phyloP scores from a whole-genome alignment of 495 filamentous ascomycete species.

The Penicillium odoratum region DNA sequence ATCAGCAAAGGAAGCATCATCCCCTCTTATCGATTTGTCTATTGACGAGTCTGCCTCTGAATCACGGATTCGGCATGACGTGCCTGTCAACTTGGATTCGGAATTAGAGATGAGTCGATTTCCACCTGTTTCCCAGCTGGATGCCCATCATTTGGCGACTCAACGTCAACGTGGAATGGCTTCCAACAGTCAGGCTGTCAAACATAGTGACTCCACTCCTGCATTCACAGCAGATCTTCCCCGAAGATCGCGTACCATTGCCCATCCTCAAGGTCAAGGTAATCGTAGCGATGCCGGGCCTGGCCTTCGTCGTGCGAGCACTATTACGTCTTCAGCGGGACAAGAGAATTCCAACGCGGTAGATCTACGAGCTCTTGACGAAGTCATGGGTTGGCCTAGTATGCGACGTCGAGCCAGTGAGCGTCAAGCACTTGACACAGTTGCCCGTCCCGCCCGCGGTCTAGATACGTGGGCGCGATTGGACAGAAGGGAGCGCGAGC shows the following conservation, averaged over 20 bases:
- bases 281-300: not conserved
- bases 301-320: conserved; percentile 29
- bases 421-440: conserved; percentile 17
- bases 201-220: not conserved
- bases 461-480: conserved; percentile 23
- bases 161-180: conserved; percentile 13
- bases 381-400: not conserved
- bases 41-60: conserved; percentile 14
- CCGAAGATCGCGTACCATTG: conserved; percentile 7
- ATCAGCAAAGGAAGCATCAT: not conserved
- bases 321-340: conserved; percentile 18
- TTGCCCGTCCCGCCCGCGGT: not conserved
- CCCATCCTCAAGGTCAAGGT: not conserved
- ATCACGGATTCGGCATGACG: not conserved
- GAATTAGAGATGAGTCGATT: conserved; percentile 37
- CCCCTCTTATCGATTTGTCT: conserved; percentile 22
- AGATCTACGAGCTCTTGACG: not conserved
- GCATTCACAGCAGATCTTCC: not conserved
- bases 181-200: not conserved
- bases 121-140: conserved; percentile 47
- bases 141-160: conserved; percentile 39
- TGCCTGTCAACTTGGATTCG: conserved; percentile 20
- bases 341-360: not conserved
- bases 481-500: conserved; percentile 22
- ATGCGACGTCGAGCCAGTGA: conserved; percentile 30